Base-by-base conservation (phyloP, 2,329 filamentous ascomycete genomes). In the Alternaria metachromatica region DNA sequence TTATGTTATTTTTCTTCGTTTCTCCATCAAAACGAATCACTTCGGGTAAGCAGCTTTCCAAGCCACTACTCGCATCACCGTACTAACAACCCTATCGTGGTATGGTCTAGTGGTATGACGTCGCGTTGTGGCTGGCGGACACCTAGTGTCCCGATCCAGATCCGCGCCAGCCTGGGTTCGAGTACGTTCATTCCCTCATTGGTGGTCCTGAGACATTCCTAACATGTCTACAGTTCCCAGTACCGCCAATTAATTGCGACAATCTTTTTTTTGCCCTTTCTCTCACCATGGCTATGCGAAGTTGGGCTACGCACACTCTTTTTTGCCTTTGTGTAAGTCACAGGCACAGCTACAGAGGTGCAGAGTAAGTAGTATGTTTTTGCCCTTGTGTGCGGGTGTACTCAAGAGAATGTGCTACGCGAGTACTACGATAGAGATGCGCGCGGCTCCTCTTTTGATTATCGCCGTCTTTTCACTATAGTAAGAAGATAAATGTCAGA, bases 31-130 rank as follows among this genome's bases (percentile, higher is more conserved):
- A 53, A 45, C 60, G 68, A 54, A 63, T 66, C 61, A 48, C 51
- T 61, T 37, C 30, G 28, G 75, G 73, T 41, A 41, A 41, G 37
- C 37, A 41, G 37, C 37, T 41, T 10, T 41, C 37, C 37, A 41
- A 41, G 37, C 37, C 37, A 18, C 37, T 33, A 3, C 3, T 9
- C 8, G 8, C 4, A 41, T 41, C 37, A 41, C 37, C 37, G 37
- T 41, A 18, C 37, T 41, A 41, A 41, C 37, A 18, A 11, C 37
- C 37, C 37, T 41, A 18, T 41, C 37, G 37, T 76, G 75, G 73
- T 76, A 71, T 78, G 76, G 72, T 76, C 76, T 78, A 78, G 76
- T 75, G 76, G 76, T 78, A 78, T 78, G 76, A 78, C 76, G 76
- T 78, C 76, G 74, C 76, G 76, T 78, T 78, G 76, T 78, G 76